Evolutionary conservation across 2,329 filamentous ascomycete genomes (phyloP), one percentile per base, ranked within the genome.

Genomic region (Trichoderma polysporum): DNA sequence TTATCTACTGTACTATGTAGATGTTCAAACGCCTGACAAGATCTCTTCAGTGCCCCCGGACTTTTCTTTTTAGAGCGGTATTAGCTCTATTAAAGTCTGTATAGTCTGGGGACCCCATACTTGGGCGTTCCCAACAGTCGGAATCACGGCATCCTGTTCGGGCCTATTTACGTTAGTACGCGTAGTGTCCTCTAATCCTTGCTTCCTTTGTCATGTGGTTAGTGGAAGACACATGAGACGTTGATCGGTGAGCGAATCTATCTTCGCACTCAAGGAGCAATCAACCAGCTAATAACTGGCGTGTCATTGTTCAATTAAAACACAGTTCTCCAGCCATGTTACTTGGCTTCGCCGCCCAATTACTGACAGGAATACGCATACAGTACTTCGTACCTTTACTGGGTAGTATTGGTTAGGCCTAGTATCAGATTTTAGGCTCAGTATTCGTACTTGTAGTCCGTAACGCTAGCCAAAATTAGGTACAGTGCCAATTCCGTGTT

Each of bases 41-140:
- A 61, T 61, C 58, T 61, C 31, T 27, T 13, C 2, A 39, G n/a
- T n/a, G n/a, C 47, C 45, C 27, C 58, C 41, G 15, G 41, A 27
- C 10, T 61, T 49, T 37, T n/a, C 13, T 3, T 31, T 10, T 3
- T 47, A 13, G 39, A 61, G 41, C 50, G 12, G 31, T 9, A 4
- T 29, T 50, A n/a, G 58, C 29, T 61, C 19, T 45, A 9, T 37
- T 33, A 61, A 58, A 15, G 2, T 15, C 2, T 49, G 19, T 22
- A 37, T 29, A 61, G 27, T 60, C 58, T n/a, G 58, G 58, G 58
- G 58, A 50, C 41, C 58, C 58, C 58, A 60, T 60, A 27, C 17
- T 25, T 27, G 19, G n/a, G 29, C n/a, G 29, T n/a, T 50, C 29
- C 25, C 31, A 22, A 19, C 31, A 61, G 4, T 61, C 58, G 41